These are phyloP conservation scores for Debaryomyces nepalensis DNA, from an alignment of 1,139 yeast genomes.

Conservation along the genomic window DNA sequence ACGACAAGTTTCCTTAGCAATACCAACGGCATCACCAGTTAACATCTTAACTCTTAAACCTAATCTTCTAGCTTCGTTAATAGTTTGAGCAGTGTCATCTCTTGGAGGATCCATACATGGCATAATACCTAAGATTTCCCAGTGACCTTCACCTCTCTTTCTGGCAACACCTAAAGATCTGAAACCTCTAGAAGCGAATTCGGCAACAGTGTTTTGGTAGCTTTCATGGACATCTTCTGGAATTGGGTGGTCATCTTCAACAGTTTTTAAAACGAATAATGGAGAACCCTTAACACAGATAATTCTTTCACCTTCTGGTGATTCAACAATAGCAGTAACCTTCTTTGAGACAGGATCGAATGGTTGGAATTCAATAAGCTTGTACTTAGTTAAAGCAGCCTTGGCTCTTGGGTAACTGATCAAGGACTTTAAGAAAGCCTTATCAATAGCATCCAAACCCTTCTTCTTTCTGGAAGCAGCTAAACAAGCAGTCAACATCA, in stretches of 20 bases:
- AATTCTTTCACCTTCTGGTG: conserved; percentile 96
- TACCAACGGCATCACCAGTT: conserved; percentile 99
- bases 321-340: conserved; percentile 92
- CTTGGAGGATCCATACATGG: conserved; percentile 99
- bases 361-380: conserved; percentile 94
- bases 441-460: conserved; percentile 98
- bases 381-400: conserved; percentile 93
- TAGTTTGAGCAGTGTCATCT: conserved; percentile 97
- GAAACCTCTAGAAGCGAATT: conserved; percentile 98
- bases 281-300: conserved; percentile 99
- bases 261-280: conserved; percentile 91
- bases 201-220: conserved; percentile 96
- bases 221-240: conserved; percentile 94
- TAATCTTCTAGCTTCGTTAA: conserved; percentile 87
- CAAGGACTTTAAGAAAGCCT: conserved; percentile 94
- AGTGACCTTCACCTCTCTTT: conserved; percentile 99
- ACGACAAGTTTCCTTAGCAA: conserved; percentile 98
- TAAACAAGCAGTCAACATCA: conserved; percentile 96
- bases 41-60: conserved; percentile 98
- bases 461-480: conserved; percentile 99
- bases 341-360: conserved; percentile 98
- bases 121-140: conserved; percentile 98
- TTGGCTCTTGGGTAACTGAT: conserved; percentile 89
- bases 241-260: conserved; percentile 94
- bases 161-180: conserved; percentile 98